Percentiles rank a stretch among this genome's conserved stretches.
Evolutionary conservation across 139 green algal genomes (phyloP).

Genomic region (Coccomyxa sp.): DNA sequence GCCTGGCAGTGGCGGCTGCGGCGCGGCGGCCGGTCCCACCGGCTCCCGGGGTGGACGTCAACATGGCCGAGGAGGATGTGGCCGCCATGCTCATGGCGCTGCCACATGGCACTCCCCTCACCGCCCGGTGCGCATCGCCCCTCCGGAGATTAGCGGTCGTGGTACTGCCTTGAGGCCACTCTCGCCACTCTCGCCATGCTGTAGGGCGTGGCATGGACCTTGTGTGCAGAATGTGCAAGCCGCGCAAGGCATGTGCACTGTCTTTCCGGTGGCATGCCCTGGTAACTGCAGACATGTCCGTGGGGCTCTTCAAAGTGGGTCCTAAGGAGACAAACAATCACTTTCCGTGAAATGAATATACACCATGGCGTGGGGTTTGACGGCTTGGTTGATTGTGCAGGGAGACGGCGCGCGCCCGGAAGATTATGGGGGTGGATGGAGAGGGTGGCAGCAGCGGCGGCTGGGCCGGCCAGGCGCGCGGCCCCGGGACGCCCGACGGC

Average conservation of each 20-base stretch:
- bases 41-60: background rate
- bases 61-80: conserved; percentile 2
- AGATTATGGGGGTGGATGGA: background rate
- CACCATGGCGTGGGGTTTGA: no score
- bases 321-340: no score
- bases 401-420: background rate
- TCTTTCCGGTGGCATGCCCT: background rate
- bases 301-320: no score
- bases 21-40: background rate
- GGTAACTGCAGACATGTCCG: background rate
- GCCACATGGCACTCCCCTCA: background rate
- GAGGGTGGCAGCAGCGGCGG: background rate
- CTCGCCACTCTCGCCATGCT: background rate
- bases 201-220: background rate
- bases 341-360: no score
- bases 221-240: background rate
- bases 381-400: background rate
- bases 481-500: no score
- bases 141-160: background rate
- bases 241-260: background rate
- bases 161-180: background rate
- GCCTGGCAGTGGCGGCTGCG: background rate
- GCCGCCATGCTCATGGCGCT: background rate
- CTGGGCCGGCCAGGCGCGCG: no score
- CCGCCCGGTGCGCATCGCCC: background rate